Percentiles rank a stretch among this genome's conserved stretches.
These are phyloP conservation scores for Mediolabrus comicus DNA, from an alignment of 108 stramenopile genomes.

Conservation along the genomic window DNA sequence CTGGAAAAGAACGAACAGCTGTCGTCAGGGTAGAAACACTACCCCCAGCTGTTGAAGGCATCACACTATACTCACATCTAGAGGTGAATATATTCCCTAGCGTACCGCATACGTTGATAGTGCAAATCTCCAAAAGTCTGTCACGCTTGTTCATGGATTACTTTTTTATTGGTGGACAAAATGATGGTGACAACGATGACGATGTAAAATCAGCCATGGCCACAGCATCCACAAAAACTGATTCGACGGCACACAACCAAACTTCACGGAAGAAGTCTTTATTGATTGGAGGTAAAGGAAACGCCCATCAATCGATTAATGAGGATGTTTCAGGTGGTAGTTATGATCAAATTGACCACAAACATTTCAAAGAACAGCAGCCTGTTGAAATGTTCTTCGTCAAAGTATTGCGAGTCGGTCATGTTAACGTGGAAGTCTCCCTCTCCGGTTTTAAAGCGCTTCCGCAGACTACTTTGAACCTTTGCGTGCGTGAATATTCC, in stretches of 20 bases:
- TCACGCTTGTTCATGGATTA: constrained; percentile 44
- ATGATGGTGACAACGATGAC: constrained; percentile 17
- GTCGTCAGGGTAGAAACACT: constrained; percentile 42
- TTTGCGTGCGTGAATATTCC: constrained; percentile 44
- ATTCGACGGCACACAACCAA: constrained; percentile 16
- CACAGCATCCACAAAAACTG: constrained; percentile 16
- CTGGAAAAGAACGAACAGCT: constrained; percentile 51
- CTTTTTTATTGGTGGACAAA: constrained; percentile 40
- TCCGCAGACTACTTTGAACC: constrained; percentile 27
- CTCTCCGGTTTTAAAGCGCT: constrained; percentile 42
- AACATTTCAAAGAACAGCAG: neutral
- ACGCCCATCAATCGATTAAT: neutral
- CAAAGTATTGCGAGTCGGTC: constrained; percentile 51
- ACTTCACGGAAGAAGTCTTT: constrained; percentile 19
- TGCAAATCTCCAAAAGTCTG: constrained; percentile 48
- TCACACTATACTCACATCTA: constrained; percentile 46
- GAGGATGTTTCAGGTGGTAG: constrained; percentile 11
- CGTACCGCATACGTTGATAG: constrained; percentile 31
- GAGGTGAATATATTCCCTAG: constrained; percentile 55
- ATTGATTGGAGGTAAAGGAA: constrained; percentile 41
- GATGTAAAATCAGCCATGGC: constrained; percentile 12
- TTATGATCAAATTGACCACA: neutral
- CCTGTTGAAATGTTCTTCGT: constrained; percentile 38
- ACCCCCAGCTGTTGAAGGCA: constrained; percentile 43
- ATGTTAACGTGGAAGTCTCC: constrained; percentile 43